Evolutionary conservation across 495 filamentous ascomycete genomes (phyloP).

Genomic region (Penicillium bialowiezense): DNA sequence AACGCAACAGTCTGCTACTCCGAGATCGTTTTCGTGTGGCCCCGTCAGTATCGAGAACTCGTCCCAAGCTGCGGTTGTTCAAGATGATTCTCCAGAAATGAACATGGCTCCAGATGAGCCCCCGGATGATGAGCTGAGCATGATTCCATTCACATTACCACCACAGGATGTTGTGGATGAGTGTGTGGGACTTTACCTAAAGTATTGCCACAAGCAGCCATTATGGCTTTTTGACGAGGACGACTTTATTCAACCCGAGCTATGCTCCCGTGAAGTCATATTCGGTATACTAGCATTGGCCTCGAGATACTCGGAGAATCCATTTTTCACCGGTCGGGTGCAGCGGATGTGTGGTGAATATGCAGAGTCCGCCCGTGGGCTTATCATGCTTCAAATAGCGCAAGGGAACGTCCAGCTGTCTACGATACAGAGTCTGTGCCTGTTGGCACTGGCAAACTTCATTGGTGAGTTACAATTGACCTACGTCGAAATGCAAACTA

Average conservation of each 20-base stretch:
- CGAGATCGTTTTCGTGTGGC: too few relatives aligned
- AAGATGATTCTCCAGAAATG: too few relatives aligned
- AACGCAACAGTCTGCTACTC: too few relatives aligned
- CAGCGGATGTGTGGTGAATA: conserved; percentile 32
- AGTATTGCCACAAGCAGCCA: conserved; percentile 44
- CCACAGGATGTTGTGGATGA: too few relatives aligned
- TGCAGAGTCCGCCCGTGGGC: conserved; percentile 31
- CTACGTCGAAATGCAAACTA: background rate
- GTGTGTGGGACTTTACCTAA: conserved; percentile 33
- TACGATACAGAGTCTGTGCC: conserved; percentile 40
- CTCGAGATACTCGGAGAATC: conserved; percentile 28
- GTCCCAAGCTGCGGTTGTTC: too few relatives aligned
- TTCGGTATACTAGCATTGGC: conserved; percentile 39
- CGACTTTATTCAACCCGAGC: conserved; percentile 24
- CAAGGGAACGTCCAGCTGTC: conserved; percentile 38
- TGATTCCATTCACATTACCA: too few relatives aligned
- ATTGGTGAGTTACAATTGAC: conserved; percentile 23
- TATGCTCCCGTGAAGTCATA: conserved; percentile 31
- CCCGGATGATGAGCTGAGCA: too few relatives aligned
- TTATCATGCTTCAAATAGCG: conserved; percentile 39
- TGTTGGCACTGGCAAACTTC: conserved; percentile 39
- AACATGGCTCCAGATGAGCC: too few relatives aligned
- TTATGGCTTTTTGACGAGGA: conserved; percentile 42
- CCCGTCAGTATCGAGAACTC: too few relatives aligned
- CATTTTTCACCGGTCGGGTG: conserved; percentile 13